Conservation (phyloP, 441 rosid species). For the Populus hybrid region DNA sequence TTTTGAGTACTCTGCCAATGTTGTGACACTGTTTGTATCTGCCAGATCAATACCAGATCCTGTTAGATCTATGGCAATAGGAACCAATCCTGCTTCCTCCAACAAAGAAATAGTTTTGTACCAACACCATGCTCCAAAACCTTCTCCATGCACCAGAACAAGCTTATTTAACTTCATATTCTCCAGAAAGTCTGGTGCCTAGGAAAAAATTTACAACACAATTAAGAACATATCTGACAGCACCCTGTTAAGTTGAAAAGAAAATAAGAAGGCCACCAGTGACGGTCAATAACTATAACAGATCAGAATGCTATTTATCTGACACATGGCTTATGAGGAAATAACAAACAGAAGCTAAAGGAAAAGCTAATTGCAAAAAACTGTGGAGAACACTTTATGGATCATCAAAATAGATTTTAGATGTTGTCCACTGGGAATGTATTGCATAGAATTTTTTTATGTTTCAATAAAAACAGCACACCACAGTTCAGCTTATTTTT, state of each 20-base stretch:
- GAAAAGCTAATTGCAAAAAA: neutral
- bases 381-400: neutral
- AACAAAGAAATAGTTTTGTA: constrained; percentile 75
- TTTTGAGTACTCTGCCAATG: constrained; percentile 78
- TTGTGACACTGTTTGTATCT: constrained; percentile 56
- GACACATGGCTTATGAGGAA: neutral
- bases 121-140: constrained; percentile 99
- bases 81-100: constrained; percentile 80
- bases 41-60: constrained; percentile 84
- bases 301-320: neutral
- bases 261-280: neutral
- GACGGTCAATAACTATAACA: neutral
- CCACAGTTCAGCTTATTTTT: neutral
- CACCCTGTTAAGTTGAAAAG: neutral
- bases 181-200: constrained; percentile 71
- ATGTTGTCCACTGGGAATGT: neutral
- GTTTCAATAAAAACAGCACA: neutral
- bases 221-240: neutral
- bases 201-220: constrained; percentile 13
- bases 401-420: neutral
- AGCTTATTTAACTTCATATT: constrained; percentile 55
- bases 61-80: constrained; percentile 71
- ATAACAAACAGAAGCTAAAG: neutral
- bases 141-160: constrained; percentile 83
- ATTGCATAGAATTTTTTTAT: neutral